These are phyloP conservation scores for Solanum clarkiae DNA, from an alignment of 257 asterid genomes.

Conservation along the genomic window DNA sequence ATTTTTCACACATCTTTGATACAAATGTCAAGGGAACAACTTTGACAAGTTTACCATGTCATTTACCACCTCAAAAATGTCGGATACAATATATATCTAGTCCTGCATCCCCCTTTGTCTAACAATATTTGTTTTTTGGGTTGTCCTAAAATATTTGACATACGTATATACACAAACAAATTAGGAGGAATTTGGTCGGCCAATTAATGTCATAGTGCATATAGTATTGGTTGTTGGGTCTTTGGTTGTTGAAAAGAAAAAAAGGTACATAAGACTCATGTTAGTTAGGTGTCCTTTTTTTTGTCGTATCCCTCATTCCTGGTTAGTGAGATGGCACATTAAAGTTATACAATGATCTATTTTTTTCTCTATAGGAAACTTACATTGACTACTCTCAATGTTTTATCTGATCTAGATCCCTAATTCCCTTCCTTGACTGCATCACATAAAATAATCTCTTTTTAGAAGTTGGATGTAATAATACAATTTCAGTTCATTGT, in stretches of 20 bases:
- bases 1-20: neutral
- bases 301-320: neutral
- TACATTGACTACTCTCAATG: neutral
- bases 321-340: neutral
- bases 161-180: neutral
- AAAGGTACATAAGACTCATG: neutral
- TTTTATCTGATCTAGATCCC: neutral
- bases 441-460: neutral
- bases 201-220: neutral
- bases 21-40: neutral
- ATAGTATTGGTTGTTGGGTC: neutral
- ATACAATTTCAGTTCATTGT: neutral
- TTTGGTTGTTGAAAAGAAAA: neutral
- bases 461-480: neutral
- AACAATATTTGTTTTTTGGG: neutral
- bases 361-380: neutral
- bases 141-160: neutral
- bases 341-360: neutral
- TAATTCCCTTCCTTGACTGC: neutral
- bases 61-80: neutral
- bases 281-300: neutral
- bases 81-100: neutral
- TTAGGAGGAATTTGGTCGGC: neutral
- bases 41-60: neutral
- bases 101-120: neutral